Conservation (phyloP, 148 eudicot species). For the Camellia japonica region DNA sequence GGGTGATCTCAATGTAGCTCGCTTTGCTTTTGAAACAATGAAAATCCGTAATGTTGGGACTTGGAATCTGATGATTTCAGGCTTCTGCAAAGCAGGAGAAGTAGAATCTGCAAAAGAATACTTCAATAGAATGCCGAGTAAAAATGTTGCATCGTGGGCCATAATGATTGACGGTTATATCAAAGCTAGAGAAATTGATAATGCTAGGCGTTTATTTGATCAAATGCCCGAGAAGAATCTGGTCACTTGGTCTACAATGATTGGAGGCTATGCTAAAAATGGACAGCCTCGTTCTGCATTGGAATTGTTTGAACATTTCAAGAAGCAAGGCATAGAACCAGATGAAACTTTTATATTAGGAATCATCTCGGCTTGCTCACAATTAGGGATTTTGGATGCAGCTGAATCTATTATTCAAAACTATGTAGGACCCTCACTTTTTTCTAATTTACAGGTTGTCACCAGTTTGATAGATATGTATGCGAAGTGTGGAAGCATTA, state of each 20-base stretch:
- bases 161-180: conserved; percentile 23
- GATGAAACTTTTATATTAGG: conserved; percentile 33
- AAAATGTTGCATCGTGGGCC: conserved; percentile 24
- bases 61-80: conserved; percentile 25
- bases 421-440: conserved; percentile 18
- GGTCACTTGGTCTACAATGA: conserved; percentile 23
- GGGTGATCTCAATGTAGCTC: conserved; percentile 21
- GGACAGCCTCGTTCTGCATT: conserved; percentile 15
- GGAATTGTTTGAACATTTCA: conserved; percentile 21
- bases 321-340: conserved; percentile 22
- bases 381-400: conserved; percentile 30
- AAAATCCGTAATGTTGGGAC: conserved; percentile 18
- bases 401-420: conserved; percentile 23
- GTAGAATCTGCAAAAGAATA: conserved; percentile 18
- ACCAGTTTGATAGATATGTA: conserved; percentile 34
- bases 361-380: conserved; percentile 32
- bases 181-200: conserved; percentile 13
- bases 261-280: conserved; percentile 22
- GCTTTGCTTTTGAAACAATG: conserved; percentile 19
- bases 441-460: conserved; percentile 20
- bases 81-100: conserved; percentile 23
- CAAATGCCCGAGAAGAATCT: conserved; percentile 26
- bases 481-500: conserved; percentile 35
- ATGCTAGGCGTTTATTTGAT: conserved; percentile 23
- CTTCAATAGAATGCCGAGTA: conserved; percentile 16